Evolutionary conservation across 495 filamentous ascomycete species (phyloP), one percentile per base, ranked within the genome.

Genomic region (Hypoxylon subgilvum): DNA sequence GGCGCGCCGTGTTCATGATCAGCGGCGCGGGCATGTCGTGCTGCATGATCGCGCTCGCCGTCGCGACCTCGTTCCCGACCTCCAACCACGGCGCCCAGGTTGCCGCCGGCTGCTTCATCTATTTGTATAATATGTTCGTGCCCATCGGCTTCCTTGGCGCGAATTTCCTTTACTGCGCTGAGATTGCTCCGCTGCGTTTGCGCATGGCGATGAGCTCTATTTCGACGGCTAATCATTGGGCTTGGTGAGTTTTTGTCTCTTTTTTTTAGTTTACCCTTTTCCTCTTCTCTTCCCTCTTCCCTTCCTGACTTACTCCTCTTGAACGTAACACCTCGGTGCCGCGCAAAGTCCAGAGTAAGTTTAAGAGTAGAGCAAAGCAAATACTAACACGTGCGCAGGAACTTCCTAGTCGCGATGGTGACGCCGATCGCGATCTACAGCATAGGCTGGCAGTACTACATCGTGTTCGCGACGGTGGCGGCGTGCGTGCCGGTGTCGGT

Each of bases 91-190:
- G 55, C 8, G 18, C 67, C 6, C 58, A 57, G 43, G 54, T 82
- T 34, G 73, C 69, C 1, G 75, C 80, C 0, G 79, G 77, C 1
- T 74, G 78, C 17, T 84, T 83, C 62, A 76, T 86, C 42, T 83
- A 84, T 69, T 69, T 86, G 19, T 86, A 84, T 72, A 84, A 83
- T 66, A 69, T 72, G 32, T 86, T 86, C 74, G 82, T 83, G 63
- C 80, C 82, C 2, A 71, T 81, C 52, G 83, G 82, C 4, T 86
- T 82, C 72, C 68, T 83, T 6, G 82, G 82, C 22, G 78, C 75
- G 23, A 82, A 82, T 48, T 86, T 83, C 68, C 66, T 84, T 10
- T 84, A 84, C 69, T 77, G 76, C 27, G 77, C 83, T 7, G 83
- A 86, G 61, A 75, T 86, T 35, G 77, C 78, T 1, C 80, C 82